Evolutionary conservation across 1,284 basidiomycete genomes (phyloP).

Genomic region (Ganoderma multipileum): DNA sequence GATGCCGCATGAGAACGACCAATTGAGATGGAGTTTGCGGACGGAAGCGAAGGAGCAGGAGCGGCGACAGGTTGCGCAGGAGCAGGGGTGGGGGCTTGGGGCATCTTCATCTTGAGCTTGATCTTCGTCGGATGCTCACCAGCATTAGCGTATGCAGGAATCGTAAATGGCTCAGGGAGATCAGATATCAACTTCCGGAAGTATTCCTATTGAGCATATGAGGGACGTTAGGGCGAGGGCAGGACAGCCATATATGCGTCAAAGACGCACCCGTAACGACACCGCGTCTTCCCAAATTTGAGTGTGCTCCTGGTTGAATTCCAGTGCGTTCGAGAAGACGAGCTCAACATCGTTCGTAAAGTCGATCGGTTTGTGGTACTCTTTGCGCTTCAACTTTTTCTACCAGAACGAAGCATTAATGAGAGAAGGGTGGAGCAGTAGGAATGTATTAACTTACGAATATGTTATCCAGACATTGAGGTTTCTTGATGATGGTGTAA

Average conservation of each 20-base stretch:
- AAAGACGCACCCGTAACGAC: conserved; percentile 59
- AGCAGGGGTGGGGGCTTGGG: conserved; percentile 41
- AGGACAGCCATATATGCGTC: not conserved
- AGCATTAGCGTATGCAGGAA: conserved; percentile 57
- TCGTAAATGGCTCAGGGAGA: conserved; percentile 65
- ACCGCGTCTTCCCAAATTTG: conserved; percentile 79
- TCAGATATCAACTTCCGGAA: conserved; percentile 79
- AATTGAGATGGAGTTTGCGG: conserved; percentile 23
- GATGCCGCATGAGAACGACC: conserved; percentile 23
- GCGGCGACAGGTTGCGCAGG: conserved; percentile 28
- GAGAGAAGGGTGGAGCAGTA: not conserved
- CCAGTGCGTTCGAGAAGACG: conserved; percentile 90
- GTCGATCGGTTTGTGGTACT: conserved; percentile 68
- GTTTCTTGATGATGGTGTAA: conserved; percentile 84
- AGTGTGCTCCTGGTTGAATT: conserved; percentile 81
- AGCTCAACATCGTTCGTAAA: conserved; percentile 90
- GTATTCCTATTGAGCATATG: conserved; percentile 54
- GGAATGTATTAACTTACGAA: conserved; percentile 57
- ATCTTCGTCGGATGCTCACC: conserved; percentile 64
- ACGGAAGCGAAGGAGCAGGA: conserved; percentile 30
- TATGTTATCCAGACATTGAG: conserved; percentile 83
- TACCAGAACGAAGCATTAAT: conserved; percentile 35
- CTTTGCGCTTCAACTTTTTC: conserved; percentile 81
- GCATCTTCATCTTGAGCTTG: conserved; percentile 72
- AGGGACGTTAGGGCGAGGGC: not conserved